Evolutionary conservation across 2,329 filamentous ascomycete species (phyloP).

Genomic region (Penicillium sp.): DNA sequence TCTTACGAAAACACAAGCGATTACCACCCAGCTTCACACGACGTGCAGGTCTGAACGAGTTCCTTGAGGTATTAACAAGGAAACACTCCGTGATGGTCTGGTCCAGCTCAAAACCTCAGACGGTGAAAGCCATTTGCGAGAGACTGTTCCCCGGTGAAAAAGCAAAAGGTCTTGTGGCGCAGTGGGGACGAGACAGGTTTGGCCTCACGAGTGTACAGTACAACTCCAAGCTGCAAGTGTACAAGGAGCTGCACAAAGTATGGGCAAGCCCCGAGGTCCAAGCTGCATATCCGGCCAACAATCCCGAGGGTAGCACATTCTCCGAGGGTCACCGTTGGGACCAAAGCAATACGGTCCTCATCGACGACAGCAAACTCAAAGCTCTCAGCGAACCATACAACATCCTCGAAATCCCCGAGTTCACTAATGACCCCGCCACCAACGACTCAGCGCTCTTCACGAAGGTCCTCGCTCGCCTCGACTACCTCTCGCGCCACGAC

Average conservation of each 20-base stretch:
- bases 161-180: slow-evolving; percentile 58
- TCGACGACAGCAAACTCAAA: slow-evolving; percentile 83
- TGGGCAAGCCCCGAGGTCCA: slow-evolving; percentile 59
- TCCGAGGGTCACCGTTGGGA: slow-evolving; percentile 63
- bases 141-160: slow-evolving; percentile 59
- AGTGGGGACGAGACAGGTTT: slow-evolving; percentile 78
- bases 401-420: slow-evolving; percentile 77
- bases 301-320: background rate
- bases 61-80: slow-evolving; percentile 70
- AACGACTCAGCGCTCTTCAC: slow-evolving; percentile 46
- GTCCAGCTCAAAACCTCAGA: slow-evolving; percentile 77
- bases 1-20: slow-evolving; percentile 63
- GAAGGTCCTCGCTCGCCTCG: slow-evolving; percentile 54
- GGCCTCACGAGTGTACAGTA: slow-evolving; percentile 66
- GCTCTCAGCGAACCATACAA: slow-evolving; percentile 81
- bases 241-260: slow-evolving; percentile 75
- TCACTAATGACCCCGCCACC: slow-evolving; percentile 48
- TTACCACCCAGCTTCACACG: slow-evolving; percentile 57
- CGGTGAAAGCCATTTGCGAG: slow-evolving; percentile 62
- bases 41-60: slow-evolving; percentile 66
- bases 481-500: slow-evolving; percentile 49
- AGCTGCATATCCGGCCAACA: slow-evolving; percentile 38
- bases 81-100: slow-evolving; percentile 83
- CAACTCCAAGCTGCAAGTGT: slow-evolving; percentile 72
- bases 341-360: slow-evolving; percentile 82